phyloP scores from a whole-genome alignment of 106 monocot species.

The Ottelia alismoides region DNA sequence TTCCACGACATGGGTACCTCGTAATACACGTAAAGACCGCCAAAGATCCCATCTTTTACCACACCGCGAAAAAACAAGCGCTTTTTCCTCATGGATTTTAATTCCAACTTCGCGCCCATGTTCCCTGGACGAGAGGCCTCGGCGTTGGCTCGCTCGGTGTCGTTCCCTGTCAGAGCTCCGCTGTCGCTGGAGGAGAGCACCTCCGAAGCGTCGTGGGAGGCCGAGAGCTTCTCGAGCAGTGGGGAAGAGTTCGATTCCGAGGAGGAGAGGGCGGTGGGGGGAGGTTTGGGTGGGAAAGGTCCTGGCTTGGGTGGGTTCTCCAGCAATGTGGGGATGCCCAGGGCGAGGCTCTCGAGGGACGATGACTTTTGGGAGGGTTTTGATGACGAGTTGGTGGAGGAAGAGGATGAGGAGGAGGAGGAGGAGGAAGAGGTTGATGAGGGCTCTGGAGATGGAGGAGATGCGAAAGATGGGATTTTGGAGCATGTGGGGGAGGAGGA shows the following conservation, averaged over 20 bases:
- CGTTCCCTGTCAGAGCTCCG: neutral
- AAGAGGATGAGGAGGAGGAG: neutral
- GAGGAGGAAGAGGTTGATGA: neutral
- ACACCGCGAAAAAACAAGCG: too few relatives aligned
- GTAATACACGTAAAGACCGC: too few relatives aligned
- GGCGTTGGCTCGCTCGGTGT: neutral
- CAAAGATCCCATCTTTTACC: too few relatives aligned
- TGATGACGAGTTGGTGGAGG: neutral
- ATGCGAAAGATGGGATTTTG: neutral
- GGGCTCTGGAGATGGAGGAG: neutral
- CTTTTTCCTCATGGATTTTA: too few relatives aligned
- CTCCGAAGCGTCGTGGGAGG: neutral
- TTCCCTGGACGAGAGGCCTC: neutral
- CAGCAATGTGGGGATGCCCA: too few relatives aligned
- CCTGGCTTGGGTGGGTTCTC: neutral
- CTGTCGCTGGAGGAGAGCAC: neutral
- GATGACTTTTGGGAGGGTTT: neutral
- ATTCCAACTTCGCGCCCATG: too few relatives aligned
- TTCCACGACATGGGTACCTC: too few relatives aligned
- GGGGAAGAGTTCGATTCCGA: neutral
- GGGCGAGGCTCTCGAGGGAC: neutral
- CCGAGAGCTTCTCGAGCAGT: neutral
- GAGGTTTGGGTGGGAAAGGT: neutral
- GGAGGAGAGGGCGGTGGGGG: neutral
- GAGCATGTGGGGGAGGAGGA: neutral